phyloP scores from a whole-genome alignment of 1,139 yeast genomes.

The Torulaspora pretoriensis region DNA sequence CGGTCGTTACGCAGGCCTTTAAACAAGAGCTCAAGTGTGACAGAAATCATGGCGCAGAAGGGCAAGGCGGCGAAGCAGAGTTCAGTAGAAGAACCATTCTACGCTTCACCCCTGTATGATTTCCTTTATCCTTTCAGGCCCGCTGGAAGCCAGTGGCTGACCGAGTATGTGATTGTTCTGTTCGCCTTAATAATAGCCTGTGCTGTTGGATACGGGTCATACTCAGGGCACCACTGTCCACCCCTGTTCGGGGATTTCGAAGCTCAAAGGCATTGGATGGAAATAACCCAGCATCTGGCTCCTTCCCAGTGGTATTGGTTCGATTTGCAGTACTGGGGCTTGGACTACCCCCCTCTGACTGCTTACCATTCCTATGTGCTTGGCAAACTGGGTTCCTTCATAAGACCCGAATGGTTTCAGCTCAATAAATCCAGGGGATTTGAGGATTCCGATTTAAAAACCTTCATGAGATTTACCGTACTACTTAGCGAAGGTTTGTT shows the following conservation, averaged over 20 bases:
- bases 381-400: conserved; percentile 65
- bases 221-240: conserved; percentile 62
- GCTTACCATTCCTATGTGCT: conserved; percentile 85
- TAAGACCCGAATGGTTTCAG: conserved; percentile 72
- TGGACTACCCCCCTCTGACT: conserved; percentile 95
- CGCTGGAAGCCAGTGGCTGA: conserved; percentile 88
- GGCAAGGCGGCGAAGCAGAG: conserved; percentile 5
- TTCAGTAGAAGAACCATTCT: conserved; percentile 32
- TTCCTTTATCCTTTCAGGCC: conserved; percentile 57
- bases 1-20: not conserved
- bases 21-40: not conserved
- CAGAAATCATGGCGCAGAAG: conserved; percentile 3
- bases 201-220: conserved; percentile 86
- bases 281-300: conserved; percentile 75
- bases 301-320: conserved; percentile 79
- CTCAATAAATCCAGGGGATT: conserved; percentile 68
- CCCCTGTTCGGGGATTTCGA: conserved; percentile 96
- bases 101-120: conserved; percentile 53
- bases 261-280: conserved; percentile 98
- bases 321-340: conserved; percentile 91
- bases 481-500: conserved; percentile 67
- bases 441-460: conserved; percentile 58
- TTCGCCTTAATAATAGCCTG: conserved; percentile 73
- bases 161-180: conserved; percentile 69
- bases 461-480: conserved; percentile 80